A percentile compares a stretch with the other conserved stretches of the same genome.
Conservation (phyloP, 805 yeast genomes). For the Ogataea wickerhamii region DNA sequence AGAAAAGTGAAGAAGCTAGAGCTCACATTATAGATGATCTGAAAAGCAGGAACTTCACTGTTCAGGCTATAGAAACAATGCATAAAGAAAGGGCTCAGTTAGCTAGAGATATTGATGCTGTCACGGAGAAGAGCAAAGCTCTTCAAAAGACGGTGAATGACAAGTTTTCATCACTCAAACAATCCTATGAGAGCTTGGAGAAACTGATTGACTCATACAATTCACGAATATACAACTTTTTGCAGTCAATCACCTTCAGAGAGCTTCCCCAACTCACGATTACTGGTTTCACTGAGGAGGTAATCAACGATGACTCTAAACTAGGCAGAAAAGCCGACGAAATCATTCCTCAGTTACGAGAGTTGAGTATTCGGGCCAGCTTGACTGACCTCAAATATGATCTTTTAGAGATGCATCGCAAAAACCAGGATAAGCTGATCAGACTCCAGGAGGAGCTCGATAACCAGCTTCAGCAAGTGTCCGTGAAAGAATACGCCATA, state of each 20-base stretch:
- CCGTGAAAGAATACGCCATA: slow-evolving; percentile 52
- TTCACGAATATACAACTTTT: slow-evolving; percentile 47
- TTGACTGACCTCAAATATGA: slow-evolving; percentile 44
- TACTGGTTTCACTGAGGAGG: slow-evolving; percentile 23
- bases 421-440: slow-evolving; percentile 55
- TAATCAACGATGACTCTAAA: slow-evolving; percentile 37
- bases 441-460: slow-evolving; percentile 58
- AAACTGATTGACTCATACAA: slow-evolving; percentile 55
- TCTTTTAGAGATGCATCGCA: slow-evolving; percentile 43
- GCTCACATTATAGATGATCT: slow-evolving; percentile 44
- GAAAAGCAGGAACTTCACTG: slow-evolving; percentile 52
- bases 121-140: slow-evolving; percentile 38
- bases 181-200: slow-evolving; percentile 49
- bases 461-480: slow-evolving; percentile 48
- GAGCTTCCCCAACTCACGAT: slow-evolving; percentile 23
- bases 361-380: slow-evolving; percentile 30
- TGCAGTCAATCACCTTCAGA: slow-evolving; percentile 23
- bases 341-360: slow-evolving; percentile 37
- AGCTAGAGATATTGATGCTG: slow-evolving; percentile 48
- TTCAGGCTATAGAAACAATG: slow-evolving; percentile 60
- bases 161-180: slow-evolving; percentile 48
- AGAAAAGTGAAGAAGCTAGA: slow-evolving; percentile 35
- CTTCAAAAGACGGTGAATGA: slow-evolving; percentile 45
- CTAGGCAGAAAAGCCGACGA: slow-evolving; percentile 45
- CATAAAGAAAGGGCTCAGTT: slow-evolving; percentile 59